A percentile compares a stretch with the other conserved stretches of the same genome.
These are phyloP conservation scores for Dactylonectria macrodidyma DNA, from an alignment of 2,329 filamentous ascomycete species.

Conservation along the genomic window DNA sequence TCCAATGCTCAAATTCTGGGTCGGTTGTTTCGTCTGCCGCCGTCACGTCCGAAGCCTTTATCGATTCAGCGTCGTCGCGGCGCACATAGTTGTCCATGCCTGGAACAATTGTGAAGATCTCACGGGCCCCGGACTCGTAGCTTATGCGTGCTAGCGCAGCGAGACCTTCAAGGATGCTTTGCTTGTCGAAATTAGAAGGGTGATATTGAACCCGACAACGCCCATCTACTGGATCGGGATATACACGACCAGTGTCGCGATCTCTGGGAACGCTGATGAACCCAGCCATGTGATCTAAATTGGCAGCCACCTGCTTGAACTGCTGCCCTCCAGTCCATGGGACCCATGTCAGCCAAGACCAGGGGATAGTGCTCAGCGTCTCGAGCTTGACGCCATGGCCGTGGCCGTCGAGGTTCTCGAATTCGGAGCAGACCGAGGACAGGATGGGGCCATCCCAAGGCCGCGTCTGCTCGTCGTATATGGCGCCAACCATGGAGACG, in stretches of 20 bases:
- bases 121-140: slow-evolving; percentile 79
- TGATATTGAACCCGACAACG: slow-evolving; percentile 63
- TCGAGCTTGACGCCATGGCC: slow-evolving; percentile 29
- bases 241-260: slow-evolving; percentile 22
- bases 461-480: slow-evolving; percentile 19
- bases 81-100: slow-evolving; percentile 72
- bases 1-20: slow-evolving; percentile 65
- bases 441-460: slow-evolving; percentile 29
- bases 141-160: slow-evolving; percentile 78
- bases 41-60: neutral
- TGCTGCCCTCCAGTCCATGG: slow-evolving; percentile 15
- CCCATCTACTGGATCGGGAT: slow-evolving; percentile 15
- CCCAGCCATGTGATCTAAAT: slow-evolving; percentile 14
- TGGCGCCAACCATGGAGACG: slow-evolving; percentile 15
- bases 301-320: slow-evolving; percentile 23
- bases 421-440: slow-evolving; percentile 18
- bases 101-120: slow-evolving; percentile 76
- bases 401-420: slow-evolving; percentile 28
- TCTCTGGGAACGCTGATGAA: slow-evolving; percentile 26
- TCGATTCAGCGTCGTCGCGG: neutral
- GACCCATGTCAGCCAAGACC: slow-evolving; percentile 19
- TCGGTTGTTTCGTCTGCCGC: slow-evolving; percentile 58
- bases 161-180: slow-evolving; percentile 76
- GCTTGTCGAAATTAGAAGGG: slow-evolving; percentile 76
- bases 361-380: slow-evolving; percentile 18